Evolutionary conservation across 345 rosid species (phyloP).

Genomic region (Anacardium occidentale): DNA sequence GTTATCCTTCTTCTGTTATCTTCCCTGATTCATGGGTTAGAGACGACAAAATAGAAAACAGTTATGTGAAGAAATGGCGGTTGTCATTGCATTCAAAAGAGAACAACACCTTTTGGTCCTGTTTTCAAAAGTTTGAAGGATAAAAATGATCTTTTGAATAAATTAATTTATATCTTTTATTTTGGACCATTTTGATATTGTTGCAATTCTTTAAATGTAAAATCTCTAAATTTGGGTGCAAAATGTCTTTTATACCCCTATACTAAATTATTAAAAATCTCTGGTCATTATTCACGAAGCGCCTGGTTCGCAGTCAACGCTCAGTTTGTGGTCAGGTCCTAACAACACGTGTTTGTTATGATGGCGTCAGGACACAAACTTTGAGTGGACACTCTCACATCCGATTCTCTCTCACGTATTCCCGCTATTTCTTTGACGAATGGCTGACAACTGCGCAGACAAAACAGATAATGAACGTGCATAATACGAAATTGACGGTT

Average conservation of each 20-base stretch:
- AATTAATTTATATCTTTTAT: too few relatives aligned
- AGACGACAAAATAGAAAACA: constrained; percentile 36
- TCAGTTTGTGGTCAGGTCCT: neutral
- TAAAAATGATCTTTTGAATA: too few relatives aligned
- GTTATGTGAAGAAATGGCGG: constrained; percentile 11
- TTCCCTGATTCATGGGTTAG: constrained; percentile 26
- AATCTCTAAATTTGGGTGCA: too few relatives aligned
- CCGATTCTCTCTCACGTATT: neutral
- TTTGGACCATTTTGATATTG: too few relatives aligned
- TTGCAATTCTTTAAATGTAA: too few relatives aligned
- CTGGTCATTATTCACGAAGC: neutral
- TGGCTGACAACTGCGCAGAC: neutral
- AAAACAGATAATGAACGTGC: neutral
- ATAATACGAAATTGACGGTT: neutral
- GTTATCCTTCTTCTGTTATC: neutral
- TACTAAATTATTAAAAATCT: constrained; percentile 14
- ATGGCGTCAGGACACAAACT: neutral
- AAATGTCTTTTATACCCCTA: too few relatives aligned
- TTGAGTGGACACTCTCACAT: neutral
- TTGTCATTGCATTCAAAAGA: neutral
- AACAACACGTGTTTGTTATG: neutral
- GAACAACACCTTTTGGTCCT: neutral
- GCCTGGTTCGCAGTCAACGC: neutral
- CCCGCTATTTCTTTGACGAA: neutral
- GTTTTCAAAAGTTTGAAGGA: neutral